Evolutionary conservation across 2,329 filamentous ascomycete species (phyloP), one percentile per base, ranked within the genome.

Genomic region (Penicillium sp.): DNA sequence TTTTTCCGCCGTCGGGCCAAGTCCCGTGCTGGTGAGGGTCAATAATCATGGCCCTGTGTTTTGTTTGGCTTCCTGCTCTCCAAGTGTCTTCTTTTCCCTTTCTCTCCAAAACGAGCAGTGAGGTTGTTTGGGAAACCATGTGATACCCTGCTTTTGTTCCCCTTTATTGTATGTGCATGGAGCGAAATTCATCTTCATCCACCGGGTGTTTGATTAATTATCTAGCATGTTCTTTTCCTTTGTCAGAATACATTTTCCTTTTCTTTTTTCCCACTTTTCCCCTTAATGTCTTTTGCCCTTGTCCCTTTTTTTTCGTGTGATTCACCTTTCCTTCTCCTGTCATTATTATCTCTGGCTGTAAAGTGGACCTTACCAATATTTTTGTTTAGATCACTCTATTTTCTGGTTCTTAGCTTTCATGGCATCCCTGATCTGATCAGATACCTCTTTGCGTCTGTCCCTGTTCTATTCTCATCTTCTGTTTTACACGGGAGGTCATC

Each of bases 1-100:
- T 96, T 98, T 76, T 99, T 99, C 81, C 85, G 95, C 67, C 85
- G 93, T 73, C 85, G 93, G 72, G 91, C 90, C 55, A 92, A 89
- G 78, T 91, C 88, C 66, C 82, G 89, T 69, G 85, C 82, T 55
- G 77, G 74, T 29, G 75, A 77, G 35, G 75, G 78, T 46, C 73
- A 70, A 55, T 76, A 69, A 70, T 48, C 55, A 37, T 53, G 53
- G 46, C 46, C 54, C 57, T 58, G 54, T 52, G 21, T 19, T 23
- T 23, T 42, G 31, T 35, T 39, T 43, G 25, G 21, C 46, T 51
- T 46, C 29, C 33, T 46, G 42, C 29, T 46, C 35, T 19, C n/a
- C 16, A 31, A 27, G 35, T 27, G 27, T 44, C 21, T 48, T 42
- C 33, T 42, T 39, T 31, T 49, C 25, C 43, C 23, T 48, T 48